Conservation (phyloP, 2,329 filamentous ascomycete genomes). For the Immersiporthe knoxdaviesiana region DNA sequence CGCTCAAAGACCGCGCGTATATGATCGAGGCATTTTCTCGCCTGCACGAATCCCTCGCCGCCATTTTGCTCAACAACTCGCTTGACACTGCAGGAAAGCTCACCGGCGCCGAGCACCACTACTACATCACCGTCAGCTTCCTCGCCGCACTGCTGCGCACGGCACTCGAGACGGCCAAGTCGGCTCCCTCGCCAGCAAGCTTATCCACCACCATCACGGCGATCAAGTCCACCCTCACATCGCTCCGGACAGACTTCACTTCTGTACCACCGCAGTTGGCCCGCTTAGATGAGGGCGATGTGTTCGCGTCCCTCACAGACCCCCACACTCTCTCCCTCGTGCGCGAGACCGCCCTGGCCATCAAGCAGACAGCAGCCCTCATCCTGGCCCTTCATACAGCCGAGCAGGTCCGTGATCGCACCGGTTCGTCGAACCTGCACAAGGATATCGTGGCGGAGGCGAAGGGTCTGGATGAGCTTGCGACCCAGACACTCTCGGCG, state of each 20-base stretch:
- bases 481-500: constrained; percentile 33
- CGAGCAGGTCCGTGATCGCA: constrained; percentile 39
- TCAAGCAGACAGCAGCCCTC: constrained; percentile 39
- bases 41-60: constrained; percentile 48
- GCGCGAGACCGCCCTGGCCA: constrained; percentile 42
- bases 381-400: constrained; percentile 38
- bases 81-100: constrained; percentile 36
- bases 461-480: constrained; percentile 37
- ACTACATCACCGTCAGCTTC: constrained; percentile 48
- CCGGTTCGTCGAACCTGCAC: constrained; percentile 38
- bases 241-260: constrained; percentile 12
- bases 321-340: constrained; percentile 43
- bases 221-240: constrained; percentile 14
- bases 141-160: constrained; percentile 40
- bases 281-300: constrained; percentile 20
- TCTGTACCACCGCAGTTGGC: constrained; percentile 12
- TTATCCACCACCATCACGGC: constrained; percentile 30
- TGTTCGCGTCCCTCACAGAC: constrained; percentile 38
- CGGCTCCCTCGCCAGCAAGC: constrained; percentile 13
- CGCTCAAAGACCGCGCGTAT: constrained; percentile 48
- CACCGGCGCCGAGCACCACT: constrained; percentile 47
- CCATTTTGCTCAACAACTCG: constrained; percentile 43
- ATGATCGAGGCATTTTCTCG: constrained; percentile 46
- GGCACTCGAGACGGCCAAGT: constrained; percentile 31
- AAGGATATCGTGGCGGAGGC: constrained; percentile 41